Evolutionary conservation across 768 basidiomycete genomes (phyloP).

Genomic region (Ephemerocybe angulata): DNA sequence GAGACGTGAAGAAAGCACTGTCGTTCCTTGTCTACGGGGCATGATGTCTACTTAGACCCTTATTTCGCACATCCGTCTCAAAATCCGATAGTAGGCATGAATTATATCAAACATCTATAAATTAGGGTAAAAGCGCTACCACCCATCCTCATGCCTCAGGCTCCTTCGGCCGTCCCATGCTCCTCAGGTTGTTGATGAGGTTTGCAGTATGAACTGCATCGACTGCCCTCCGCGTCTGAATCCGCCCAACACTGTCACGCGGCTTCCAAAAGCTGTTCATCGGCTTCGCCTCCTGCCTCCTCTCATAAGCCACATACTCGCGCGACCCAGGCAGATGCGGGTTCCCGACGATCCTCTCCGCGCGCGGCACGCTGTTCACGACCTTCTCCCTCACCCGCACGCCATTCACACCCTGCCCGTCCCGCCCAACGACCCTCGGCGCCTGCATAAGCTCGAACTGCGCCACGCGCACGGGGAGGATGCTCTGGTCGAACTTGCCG

Average conservation of each 20-base stretch:
- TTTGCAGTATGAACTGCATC: too few relatives aligned
- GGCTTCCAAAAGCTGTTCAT: background rate
- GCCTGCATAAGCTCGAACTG: background rate
- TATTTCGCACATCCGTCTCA: background rate
- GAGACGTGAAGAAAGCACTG: slow-evolving; percentile 51
- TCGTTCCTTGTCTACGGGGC: slow-evolving; percentile 30
- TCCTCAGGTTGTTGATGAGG: too few relatives aligned
- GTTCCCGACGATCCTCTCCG: background rate
- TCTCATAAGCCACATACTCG: background rate
- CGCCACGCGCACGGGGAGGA: background rate
- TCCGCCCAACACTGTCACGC: background rate
- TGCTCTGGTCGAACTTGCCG: background rate
- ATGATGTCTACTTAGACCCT: background rate
- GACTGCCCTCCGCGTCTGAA: too few relatives aligned
- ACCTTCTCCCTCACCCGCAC: background rate
- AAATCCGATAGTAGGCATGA: background rate
- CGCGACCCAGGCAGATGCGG: background rate
- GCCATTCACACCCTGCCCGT: background rate
- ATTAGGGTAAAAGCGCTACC: too few relatives aligned
- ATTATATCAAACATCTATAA: background rate
- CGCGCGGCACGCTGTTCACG: background rate
- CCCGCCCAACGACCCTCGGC: background rate
- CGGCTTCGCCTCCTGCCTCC: background rate
- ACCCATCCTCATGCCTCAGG: too few relatives aligned
- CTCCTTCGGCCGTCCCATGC: too few relatives aligned